Evolutionary conservation across 2,329 filamentous ascomycete species (phyloP).

Genomic region (Venturia effusa): DNA sequence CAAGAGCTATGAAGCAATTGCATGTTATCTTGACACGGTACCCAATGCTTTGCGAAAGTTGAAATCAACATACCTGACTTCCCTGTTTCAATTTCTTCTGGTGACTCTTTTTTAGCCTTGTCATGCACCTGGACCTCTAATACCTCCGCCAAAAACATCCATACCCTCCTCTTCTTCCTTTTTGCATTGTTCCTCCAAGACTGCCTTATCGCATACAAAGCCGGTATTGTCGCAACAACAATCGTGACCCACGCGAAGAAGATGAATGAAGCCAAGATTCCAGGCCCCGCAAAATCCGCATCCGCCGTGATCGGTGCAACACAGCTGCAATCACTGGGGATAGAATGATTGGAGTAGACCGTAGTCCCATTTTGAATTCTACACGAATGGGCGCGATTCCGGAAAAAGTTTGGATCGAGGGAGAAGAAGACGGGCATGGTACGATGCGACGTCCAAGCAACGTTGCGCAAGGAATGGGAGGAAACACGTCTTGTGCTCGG

Average conservation of each 20-base stretch:
- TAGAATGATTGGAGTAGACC: slow-evolving; percentile 2
- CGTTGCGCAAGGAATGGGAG: background rate
- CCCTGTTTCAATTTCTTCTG: background rate
- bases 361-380: slow-evolving; percentile 7
- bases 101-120: background rate
- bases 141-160: slow-evolving; percentile 6
- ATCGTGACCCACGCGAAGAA: slow-evolving; percentile 5
- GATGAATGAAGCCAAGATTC: slow-evolving; percentile 1
- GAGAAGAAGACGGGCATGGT: slow-evolving; percentile 3
- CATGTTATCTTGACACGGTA: background rate
- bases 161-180: background rate
- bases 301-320: slow-evolving; percentile 5
- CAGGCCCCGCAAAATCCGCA: slow-evolving; percentile 10
- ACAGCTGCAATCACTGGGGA: slow-evolving; percentile 3
- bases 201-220: background rate
- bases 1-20: background rate
- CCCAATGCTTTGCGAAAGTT: background rate
- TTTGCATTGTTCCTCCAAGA: slow-evolving; percentile 1
- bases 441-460: background rate
- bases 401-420: slow-evolving; percentile 1
- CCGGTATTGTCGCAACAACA: slow-evolving; percentile 4
- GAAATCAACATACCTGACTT: background rate
- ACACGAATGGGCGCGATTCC: background rate
- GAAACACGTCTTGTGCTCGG: background rate
- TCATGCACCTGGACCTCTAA: background rate